Percentiles rank a stretch among this genome's conserved stretches.
Conservation (phyloP, 495 filamentous ascomycete genomes). For the Penicillium arizonense region DNA sequence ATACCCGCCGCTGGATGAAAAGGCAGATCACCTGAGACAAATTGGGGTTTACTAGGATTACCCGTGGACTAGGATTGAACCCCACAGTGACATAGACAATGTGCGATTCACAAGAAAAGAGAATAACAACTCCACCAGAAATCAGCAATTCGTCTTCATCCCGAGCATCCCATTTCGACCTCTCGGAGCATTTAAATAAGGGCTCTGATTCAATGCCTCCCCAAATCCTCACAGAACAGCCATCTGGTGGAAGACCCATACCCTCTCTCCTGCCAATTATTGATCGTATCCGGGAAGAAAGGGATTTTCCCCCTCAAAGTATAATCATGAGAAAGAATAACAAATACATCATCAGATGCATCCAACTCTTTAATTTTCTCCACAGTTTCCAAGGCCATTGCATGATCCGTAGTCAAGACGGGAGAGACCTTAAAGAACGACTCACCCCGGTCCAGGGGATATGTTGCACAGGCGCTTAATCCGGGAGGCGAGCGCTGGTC, state of each 20-base stretch:
- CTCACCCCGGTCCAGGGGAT: neutral
- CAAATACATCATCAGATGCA: neutral
- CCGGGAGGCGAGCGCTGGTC: neutral
- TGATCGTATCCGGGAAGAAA: neutral
- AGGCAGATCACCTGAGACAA: no score
- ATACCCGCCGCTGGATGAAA: no score
- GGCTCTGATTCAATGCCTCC: no score
- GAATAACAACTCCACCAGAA: no score
- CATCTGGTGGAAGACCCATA: neutral
- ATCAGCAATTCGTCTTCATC: no score
- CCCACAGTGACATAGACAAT: no score
- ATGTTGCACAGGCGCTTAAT: neutral
- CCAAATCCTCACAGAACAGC: neutral
- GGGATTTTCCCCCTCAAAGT: neutral
- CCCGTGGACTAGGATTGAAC: no score
- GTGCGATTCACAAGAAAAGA: no score
- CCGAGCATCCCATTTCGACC: no score
- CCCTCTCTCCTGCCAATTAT: neutral
- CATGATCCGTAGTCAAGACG: neutral
- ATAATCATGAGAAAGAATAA: neutral
- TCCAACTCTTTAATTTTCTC: neutral
- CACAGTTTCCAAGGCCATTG: neutral
- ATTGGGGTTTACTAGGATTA: no score
- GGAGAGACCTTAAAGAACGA: neutral
- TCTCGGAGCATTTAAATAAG: no score